Evolutionary conservation across 345 rosid genomes (phyloP).

Genomic region (Pugionium cornutum): DNA sequence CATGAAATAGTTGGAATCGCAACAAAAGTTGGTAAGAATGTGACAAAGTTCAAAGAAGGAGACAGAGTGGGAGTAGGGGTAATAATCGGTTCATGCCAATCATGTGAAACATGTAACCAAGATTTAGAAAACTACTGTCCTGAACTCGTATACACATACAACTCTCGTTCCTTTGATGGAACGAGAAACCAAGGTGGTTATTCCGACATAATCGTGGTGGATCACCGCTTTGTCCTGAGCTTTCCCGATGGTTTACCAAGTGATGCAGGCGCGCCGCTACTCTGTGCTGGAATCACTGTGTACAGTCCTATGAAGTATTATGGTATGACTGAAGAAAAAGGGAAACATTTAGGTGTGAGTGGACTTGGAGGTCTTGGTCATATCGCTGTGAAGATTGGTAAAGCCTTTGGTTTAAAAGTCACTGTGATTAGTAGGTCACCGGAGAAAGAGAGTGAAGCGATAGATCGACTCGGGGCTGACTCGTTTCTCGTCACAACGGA

Average conservation of each 20-base stretch:
- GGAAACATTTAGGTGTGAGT: conserved; percentile 56
- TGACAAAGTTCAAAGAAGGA: conserved; percentile 55
- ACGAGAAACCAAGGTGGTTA: conserved; percentile 60
- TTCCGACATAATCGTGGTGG: conserved; percentile 54
- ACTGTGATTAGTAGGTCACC: conserved; percentile 78
- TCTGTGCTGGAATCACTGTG: conserved; percentile 73
- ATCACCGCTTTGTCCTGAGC: conserved; percentile 52
- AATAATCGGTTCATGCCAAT: conserved; percentile 50
- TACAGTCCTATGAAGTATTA: conserved; percentile 64
- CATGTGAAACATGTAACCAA: conserved; percentile 49
- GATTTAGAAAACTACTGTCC: conserved; percentile 61
- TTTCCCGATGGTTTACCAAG: conserved; percentile 57
- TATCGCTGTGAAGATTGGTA: conserved; percentile 78
- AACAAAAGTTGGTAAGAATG: conserved; percentile 57
- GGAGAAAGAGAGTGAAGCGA: conserved; percentile 34
- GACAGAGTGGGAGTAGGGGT: conserved; percentile 64
- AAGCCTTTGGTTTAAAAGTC: conserved; percentile 84
- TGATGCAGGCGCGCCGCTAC: conserved; percentile 59
- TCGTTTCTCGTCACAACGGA: conserved; percentile 57
- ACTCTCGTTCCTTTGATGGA: conserved; percentile 43
- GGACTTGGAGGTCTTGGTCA: conserved; percentile 97
- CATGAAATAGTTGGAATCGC: conserved; percentile 64
- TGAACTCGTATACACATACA: conserved; percentile 43
- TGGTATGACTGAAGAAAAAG: conserved; percentile 32
- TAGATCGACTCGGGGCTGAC: conserved; percentile 39